phyloP scores from a whole-genome alignment of 345 rosid genomes.

The Eucalyptus paniculata region DNA sequence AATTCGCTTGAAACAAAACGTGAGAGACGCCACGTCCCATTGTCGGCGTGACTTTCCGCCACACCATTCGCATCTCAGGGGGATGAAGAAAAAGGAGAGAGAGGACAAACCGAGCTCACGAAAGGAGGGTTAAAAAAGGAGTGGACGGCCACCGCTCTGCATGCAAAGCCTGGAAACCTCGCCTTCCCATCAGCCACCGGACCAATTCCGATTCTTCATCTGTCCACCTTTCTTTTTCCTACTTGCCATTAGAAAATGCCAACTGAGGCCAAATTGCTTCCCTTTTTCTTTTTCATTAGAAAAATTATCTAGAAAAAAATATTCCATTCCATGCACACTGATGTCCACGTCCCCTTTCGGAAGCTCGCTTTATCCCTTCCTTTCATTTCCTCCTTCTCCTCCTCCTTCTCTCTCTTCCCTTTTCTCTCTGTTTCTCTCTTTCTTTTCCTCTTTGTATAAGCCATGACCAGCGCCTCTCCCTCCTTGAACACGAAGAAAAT shows the following conservation, averaged over 20 bases:
- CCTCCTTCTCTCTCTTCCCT: not conserved
- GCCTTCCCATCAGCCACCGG: not conserved
- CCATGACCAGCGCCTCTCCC: not conserved
- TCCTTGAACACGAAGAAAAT: constrained; percentile 8
- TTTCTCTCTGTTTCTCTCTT: not conserved
- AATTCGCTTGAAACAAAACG: not conserved
- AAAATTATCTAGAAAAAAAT: not conserved
- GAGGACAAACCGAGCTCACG: not conserved
- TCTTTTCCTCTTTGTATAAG: not conserved
- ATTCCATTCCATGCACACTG: constrained; percentile 15
- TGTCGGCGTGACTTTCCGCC: not conserved
- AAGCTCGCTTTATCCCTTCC: not conserved
- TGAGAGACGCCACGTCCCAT: not conserved
- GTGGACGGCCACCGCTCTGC: not conserved
- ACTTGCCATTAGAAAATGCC: not conserved
- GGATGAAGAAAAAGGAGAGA: not conserved
- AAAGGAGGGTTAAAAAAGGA: not conserved
- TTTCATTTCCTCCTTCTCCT: not conserved
- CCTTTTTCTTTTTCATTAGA: not conserved
- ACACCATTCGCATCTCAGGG: not conserved
- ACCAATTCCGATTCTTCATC: not conserved
- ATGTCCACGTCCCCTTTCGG: not conserved
- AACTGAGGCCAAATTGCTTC: not conserved
- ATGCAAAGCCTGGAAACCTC: not conserved
- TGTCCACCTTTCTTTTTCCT: not conserved